Base-by-base conservation (phyloP, 108 stramenopile genomes). In the Stephanodiscus minutulus region DNA sequence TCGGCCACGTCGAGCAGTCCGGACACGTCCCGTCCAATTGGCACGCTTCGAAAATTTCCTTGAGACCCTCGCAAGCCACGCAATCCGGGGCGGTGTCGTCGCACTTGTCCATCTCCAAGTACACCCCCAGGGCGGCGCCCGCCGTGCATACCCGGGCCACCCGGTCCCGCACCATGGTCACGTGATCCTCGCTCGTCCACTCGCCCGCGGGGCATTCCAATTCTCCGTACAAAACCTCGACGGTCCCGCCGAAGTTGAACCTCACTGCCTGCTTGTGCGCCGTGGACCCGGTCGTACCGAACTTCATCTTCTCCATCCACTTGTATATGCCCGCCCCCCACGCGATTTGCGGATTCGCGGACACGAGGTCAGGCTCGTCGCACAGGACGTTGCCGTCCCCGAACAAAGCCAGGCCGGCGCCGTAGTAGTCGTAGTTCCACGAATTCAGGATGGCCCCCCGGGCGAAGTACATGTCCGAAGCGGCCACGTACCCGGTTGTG, bases 361-460 rank as follows among this genome's bases (percentile, higher is more conserved):
- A 67, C 10, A 74, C 56, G 0, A 81, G 64, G 47, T 81, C 80
- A 47, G 80, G 80, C 43, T 74, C 63, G 22, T 70, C 64, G 33
- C 80, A 81, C 9, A 81, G 50, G 48, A 27, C 18, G 11, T 58
- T 18, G n/a, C 63, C 35, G 46, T 68, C 57, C 10, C 80, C 80
- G 3, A 46, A 66, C 36, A 81, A 37, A 0, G 80, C 49, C 15
- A 70, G 61, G 24, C 80, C 64, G 18, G 73, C 61, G 35, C 73
- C 80, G 47, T 55, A 54, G 60, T 81, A 81, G 33, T 73, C 80
- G 54, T 81, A 81, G 50, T 81, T 81, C 72, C 72, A 81, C 20
- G 68, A 57, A 8, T 54, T 68, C 12, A 18, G 22, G 24, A 81
- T 62, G 2, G 71, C 54, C 2, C 80, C 80, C 15, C 80, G 80